Conservation (phyloP, 2,329 filamentous ascomycete genomes). For the Sordariomycetes sp. region DNA sequence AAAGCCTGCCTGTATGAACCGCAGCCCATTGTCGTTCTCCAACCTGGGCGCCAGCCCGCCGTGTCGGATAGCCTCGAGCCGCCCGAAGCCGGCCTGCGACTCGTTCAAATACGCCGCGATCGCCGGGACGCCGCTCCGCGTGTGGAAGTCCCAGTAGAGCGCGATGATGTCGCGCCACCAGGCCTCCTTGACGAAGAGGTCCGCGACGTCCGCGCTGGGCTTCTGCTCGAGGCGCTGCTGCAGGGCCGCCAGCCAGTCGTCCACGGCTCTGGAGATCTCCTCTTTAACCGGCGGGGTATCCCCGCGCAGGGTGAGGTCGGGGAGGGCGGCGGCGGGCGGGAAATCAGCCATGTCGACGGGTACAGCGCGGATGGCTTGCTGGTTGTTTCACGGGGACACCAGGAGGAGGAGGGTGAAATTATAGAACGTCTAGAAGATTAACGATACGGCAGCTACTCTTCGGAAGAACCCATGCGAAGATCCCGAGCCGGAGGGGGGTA, state of each 20-base stretch:
- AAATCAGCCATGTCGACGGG: constrained; percentile 1
- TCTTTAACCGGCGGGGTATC: not conserved
- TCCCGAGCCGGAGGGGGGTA: too few relatives aligned
- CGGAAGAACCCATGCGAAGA: too few relatives aligned
- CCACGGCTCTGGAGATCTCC: not conserved
- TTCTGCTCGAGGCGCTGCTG: constrained; percentile 2
- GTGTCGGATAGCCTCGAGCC: constrained; percentile 3
- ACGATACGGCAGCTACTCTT: too few relatives aligned
- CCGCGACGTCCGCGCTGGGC: constrained; percentile 4
- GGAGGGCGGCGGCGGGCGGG: not conserved
- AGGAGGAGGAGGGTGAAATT: not conserved
- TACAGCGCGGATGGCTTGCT: not conserved
- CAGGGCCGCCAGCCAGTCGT: constrained; percentile 3
- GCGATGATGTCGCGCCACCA: constrained; percentile 18
- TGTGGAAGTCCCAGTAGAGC: constrained; percentile 17
- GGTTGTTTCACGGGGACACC: not conserved
- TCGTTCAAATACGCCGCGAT: constrained; percentile 8
- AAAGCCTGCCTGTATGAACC: constrained; percentile 11
- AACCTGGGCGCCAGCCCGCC: constrained; percentile 9
- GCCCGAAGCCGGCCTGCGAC: constrained; percentile 4
- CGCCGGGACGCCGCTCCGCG: constrained; percentile 10
- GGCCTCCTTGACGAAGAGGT: constrained; percentile 13
- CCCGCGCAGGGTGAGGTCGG: not conserved
- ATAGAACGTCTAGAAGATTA: too few relatives aligned
- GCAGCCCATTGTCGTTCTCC: constrained; percentile 8